These are phyloP conservation scores for Venturia asperata DNA, from an alignment of 2,329 filamentous ascomycete genomes.

Conservation along the genomic window DNA sequence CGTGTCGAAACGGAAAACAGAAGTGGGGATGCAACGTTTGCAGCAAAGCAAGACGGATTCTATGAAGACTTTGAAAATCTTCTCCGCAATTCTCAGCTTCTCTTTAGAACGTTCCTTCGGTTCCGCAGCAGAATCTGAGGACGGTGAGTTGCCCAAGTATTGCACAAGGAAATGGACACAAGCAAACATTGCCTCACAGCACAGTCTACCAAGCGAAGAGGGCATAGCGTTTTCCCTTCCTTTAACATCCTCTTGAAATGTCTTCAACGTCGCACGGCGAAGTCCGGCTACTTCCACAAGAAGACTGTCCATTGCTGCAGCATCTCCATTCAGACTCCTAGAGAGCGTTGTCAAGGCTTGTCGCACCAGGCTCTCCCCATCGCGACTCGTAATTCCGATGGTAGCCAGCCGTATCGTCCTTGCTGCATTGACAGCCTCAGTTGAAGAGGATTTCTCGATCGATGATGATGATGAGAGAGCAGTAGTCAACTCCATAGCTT, in stretches of 20 bases:
- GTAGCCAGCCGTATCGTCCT: constrained; percentile 13
- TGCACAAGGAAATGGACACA: constrained; percentile 7
- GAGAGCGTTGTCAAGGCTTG: constrained; percentile 27
- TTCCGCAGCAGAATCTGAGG: constrained; percentile 24
- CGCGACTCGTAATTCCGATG: constrained; percentile 6
- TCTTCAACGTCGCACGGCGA: constrained; percentile 21
- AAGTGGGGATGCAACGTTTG: constrained; percentile 25
- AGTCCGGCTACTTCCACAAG: constrained; percentile 32
- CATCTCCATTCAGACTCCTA: constrained; percentile 29
- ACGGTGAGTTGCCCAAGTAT: constrained; percentile 15
- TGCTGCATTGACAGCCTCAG: not conserved
- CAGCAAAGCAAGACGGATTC: constrained; percentile 32
- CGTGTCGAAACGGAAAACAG: constrained; percentile 27
- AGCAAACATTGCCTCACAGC: constrained; percentile 14
- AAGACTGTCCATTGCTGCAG: constrained; percentile 30
- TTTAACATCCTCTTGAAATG: not conserved
- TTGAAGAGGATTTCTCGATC: not conserved
- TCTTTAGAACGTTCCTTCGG: constrained; percentile 24
- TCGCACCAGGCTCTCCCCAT: constrained; percentile 5
- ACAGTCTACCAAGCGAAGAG: constrained; percentile 5
- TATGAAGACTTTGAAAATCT: constrained; percentile 29
- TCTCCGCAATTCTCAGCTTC: constrained; percentile 24
- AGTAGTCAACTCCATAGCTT: constrained; percentile 12
- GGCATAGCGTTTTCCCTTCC: not conserved
- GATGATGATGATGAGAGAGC: not conserved